These are phyloP conservation scores for Lizonia empirigonia DNA, from an alignment of 2,329 filamentous ascomycete species.

Conservation along the genomic window DNA sequence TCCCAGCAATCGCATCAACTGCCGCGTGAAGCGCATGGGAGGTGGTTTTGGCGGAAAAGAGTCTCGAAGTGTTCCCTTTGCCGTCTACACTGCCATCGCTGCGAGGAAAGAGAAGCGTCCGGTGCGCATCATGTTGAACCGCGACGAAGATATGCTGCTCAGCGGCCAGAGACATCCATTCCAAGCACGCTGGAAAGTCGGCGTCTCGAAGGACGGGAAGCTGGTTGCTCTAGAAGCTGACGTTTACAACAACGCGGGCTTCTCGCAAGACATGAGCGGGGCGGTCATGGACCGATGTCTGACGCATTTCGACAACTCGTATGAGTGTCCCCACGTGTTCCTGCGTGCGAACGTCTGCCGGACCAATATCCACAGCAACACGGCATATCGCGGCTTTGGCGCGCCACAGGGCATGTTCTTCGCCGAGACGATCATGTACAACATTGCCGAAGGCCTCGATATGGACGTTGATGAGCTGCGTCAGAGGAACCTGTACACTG, in stretches of 20 bases:
- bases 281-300: conserved; percentile 85
- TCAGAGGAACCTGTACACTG: conserved; percentile 82
- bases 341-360: conserved; percentile 86
- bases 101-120: conserved; percentile 82
- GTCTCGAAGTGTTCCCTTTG: conserved; percentile 80
- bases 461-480: conserved; percentile 82
- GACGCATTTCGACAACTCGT: conserved; percentile 86
- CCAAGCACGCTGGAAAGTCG: conserved; percentile 86
- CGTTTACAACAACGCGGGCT: conserved; percentile 89
- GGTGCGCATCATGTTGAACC: conserved; percentile 90
- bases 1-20: conserved; percentile 84
- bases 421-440: conserved; percentile 83
- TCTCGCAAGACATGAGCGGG: conserved; percentile 68
- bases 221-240: conserved; percentile 88
- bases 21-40: conserved; percentile 86
- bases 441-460: conserved; percentile 83
- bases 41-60: conserved; percentile 96
- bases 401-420: conserved; percentile 96
- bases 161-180: conserved; percentile 93
- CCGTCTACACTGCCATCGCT: conserved; percentile 80
- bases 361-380: conserved; percentile 96
- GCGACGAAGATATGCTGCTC: conserved; percentile 92
- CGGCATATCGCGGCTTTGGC: conserved; percentile 92
- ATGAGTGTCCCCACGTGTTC: conserved; percentile 81
- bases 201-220: conserved; percentile 87